Conservation (phyloP, 2,329 filamentous ascomycete species). For the Xylariaceae sp. region DNA sequence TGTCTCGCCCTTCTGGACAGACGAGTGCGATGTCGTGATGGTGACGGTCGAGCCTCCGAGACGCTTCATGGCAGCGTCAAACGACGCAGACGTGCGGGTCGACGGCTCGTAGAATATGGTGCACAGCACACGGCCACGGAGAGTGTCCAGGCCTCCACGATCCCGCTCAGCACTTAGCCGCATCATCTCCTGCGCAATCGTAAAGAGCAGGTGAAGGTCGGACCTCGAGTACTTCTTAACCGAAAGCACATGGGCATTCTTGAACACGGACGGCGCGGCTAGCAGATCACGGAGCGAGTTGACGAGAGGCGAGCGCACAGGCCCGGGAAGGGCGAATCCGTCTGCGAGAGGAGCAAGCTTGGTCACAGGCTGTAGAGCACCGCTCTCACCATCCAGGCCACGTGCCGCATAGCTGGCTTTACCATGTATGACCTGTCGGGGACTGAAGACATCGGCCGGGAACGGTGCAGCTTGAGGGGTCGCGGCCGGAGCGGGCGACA, state of each 20-base stretch:
- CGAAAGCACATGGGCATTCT: conserved; percentile 82
- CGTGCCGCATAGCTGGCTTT: conserved; percentile 24
- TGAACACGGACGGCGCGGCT: conserved; percentile 73
- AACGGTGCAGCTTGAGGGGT: conserved; percentile 35
- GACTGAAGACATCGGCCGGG: conserved; percentile 32
- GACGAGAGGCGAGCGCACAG: conserved; percentile 46
- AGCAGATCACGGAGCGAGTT: conserved; percentile 68
- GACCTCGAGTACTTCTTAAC: conserved; percentile 84
- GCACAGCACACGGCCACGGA: conserved; percentile 80
- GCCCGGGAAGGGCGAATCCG: conserved; percentile 42
- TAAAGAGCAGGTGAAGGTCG: conserved; percentile 90
- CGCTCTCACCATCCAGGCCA: conserved; percentile 32
- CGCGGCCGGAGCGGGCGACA: conserved; percentile 55
- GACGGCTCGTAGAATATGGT: conserved; percentile 98
- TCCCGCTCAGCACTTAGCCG: conserved; percentile 88
- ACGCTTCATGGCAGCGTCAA: conserved; percentile 97
- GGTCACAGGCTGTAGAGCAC: conserved; percentile 22
- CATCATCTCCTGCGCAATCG: conserved; percentile 97
- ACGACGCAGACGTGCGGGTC: conserved; percentile 89
- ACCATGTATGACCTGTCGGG: conserved; percentile 31
- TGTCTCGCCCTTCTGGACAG: conserved; percentile 88
- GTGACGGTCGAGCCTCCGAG: conserved; percentile 82
- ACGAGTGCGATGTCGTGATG: conserved; percentile 78
- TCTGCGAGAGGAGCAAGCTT: conserved; percentile 32
- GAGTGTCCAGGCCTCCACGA: conserved; percentile 78